Evolutionary conservation across 2,329 filamentous ascomycete species (phyloP).

Genomic region (Penicillium digitatum): DNA sequence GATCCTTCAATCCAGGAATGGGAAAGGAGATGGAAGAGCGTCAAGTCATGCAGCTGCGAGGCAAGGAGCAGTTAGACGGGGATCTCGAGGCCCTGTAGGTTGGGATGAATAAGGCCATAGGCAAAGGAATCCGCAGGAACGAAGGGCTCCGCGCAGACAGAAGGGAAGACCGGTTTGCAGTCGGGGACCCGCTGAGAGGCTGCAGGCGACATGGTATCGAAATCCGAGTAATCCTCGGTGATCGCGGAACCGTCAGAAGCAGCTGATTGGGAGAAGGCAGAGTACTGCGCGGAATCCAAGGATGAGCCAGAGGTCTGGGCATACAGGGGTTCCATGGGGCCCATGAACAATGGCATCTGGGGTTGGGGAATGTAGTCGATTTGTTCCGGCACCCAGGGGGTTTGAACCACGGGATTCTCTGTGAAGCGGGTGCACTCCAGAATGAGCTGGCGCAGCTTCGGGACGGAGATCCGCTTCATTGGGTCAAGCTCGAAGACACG

Average conservation of each 20-base stretch:
- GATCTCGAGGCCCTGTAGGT: conserved; percentile 17
- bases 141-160: conserved; percentile 30
- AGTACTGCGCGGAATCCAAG: conserved; percentile 35
- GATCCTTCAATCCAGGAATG: conserved; percentile 1
- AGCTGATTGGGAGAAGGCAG: conserved; percentile 39
- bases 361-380: conserved; percentile 36
- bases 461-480: conserved; percentile 72
- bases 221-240: conserved; percentile 37
- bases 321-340: conserved; percentile 34
- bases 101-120: conserved; percentile 23
- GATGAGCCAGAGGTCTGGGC: conserved; percentile 38
- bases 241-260: conserved; percentile 39
- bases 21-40: neutral
- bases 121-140: conserved; percentile 25
- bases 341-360: conserved; percentile 32
- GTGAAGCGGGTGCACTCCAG: conserved; percentile 71
- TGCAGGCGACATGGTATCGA: conserved; percentile 37
- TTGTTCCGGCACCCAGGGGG: conserved; percentile 37
- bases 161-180: conserved; percentile 30
- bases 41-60: conserved; percentile 6
- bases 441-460: conserved; percentile 74
- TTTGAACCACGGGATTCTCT: conserved; percentile 35
- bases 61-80: conserved; percentile 2
- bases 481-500: conserved; percentile 86
- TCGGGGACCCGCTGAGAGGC: conserved; percentile 31